A percentile compares a stretch with the other conserved stretches of the same genome.
Conservation (phyloP, 164 flowering plant species). For the Buxus sempervirens region DNA sequence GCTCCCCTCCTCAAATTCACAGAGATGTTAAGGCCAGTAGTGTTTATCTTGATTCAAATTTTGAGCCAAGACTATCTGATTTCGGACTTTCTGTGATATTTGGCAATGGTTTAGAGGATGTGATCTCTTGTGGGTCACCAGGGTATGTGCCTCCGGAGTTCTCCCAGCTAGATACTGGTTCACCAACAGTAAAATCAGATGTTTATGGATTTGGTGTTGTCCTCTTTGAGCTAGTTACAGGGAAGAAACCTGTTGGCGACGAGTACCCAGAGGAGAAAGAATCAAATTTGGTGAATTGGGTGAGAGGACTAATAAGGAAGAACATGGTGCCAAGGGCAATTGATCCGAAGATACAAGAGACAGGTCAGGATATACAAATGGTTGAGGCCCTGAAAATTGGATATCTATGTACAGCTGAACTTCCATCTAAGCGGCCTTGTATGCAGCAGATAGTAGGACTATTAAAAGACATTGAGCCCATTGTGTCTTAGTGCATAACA, state of each 20-base stretch:
- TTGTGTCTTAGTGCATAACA: constrained; percentile 18
- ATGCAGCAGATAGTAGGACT: constrained; percentile 96
- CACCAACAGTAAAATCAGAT: constrained; percentile 62
- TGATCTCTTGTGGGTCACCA: constrained; percentile 43
- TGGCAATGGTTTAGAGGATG: constrained; percentile 54
- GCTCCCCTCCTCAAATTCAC: constrained; percentile 78
- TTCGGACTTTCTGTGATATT: constrained; percentile 72
- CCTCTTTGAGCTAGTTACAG: constrained; percentile 74
- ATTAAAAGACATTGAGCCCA: constrained; percentile 76
- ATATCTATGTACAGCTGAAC: constrained; percentile 84
- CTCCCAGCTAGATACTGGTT: constrained; percentile 25
- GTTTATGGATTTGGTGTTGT: constrained; percentile 81
- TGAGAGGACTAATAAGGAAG: constrained; percentile 58
- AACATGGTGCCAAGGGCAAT: constrained; percentile 49
- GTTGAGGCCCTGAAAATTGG: constrained; percentile 82
- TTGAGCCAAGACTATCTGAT: constrained; percentile 85
- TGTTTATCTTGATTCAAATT: constrained; percentile 58
- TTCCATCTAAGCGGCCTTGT: constrained; percentile 75
- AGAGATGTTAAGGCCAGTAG: constrained; percentile 82
- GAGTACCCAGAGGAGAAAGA: constrained; percentile 54
- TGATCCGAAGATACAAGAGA: constrained; percentile 64
- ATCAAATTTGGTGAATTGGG: constrained; percentile 64
- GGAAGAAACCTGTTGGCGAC: constrained; percentile 72
- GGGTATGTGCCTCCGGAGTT: constrained; percentile 74
- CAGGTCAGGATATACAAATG: constrained; percentile 51